phyloP scores from a whole-genome alignment of 2,329 filamentous ascomycete species.

The Diaporthe ilicicola region DNA sequence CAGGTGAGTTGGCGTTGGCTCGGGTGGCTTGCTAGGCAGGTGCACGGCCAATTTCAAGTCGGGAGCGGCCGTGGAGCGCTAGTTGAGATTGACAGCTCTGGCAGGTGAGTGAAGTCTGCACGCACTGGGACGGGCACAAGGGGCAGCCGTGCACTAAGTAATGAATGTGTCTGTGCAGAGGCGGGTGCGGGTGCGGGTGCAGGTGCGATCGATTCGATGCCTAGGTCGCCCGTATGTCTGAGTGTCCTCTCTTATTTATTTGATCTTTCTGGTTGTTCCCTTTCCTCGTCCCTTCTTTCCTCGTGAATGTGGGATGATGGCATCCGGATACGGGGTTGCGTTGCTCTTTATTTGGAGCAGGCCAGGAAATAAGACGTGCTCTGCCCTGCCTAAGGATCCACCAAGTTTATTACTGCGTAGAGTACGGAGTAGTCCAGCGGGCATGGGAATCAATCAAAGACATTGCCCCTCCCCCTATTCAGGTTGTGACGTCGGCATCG shows the following conservation, averaged over 20 bases:
- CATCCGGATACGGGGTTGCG: neutral
- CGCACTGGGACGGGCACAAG: neutral
- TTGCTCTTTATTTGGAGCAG: slow-evolving; percentile 7
- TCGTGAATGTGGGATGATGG: slow-evolving; percentile 2
- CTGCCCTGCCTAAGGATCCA: slow-evolving; percentile 1
- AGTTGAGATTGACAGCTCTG: slow-evolving; percentile 1
- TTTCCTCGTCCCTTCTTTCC: no score
- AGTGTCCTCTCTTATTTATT: neutral
- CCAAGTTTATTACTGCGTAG: neutral
- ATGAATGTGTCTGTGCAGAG: neutral
- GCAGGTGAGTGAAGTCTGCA: neutral
- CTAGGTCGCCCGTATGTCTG: slow-evolving; percentile 5
- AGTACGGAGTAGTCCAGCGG: neutral
- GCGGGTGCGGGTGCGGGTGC: neutral
- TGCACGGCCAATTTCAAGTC: slow-evolving; percentile 12
- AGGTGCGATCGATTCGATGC: neutral
- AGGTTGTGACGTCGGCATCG: slow-evolving; percentile 18
- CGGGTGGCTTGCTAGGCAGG: neutral
- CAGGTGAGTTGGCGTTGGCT: neutral
- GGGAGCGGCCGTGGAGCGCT: slow-evolving; percentile 8
- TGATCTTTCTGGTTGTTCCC: neutral
- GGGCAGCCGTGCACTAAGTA: neutral
- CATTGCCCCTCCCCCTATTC: slow-evolving; percentile 21
- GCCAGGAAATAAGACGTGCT: neutral
- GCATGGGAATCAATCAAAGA: slow-evolving; percentile 21